phyloP scores from a whole-genome alignment of 805 yeast species.

The Candida hispaniensis region DNA sequence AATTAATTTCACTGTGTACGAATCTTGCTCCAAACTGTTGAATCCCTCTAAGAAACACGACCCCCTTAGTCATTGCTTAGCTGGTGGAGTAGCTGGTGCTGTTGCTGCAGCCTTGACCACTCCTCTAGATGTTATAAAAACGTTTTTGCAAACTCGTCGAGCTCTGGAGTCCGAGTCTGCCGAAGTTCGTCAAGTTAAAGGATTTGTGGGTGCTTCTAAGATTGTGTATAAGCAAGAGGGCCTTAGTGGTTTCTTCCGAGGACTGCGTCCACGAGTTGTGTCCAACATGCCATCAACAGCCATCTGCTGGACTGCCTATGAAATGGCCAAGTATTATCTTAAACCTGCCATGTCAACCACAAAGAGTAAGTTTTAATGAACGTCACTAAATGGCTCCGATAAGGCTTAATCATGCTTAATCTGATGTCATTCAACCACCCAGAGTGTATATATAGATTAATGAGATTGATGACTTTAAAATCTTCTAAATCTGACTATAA shows the following conservation, averaged over 20 bases:
- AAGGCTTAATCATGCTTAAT: no score
- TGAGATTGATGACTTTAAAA: no score
- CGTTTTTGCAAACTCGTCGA: constrained; percentile 69
- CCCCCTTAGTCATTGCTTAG: constrained; percentile 81
- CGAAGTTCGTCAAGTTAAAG: constrained; percentile 44
- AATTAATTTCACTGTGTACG: constrained; percentile 85
- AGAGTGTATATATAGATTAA: no score
- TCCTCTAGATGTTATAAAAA: constrained; percentile 89
- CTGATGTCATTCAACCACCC: no score
- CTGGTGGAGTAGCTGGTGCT: constrained; percentile 94
- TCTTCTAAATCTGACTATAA: constrained; percentile 14
- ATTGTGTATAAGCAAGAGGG: constrained; percentile 43
- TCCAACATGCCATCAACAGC: constrained; percentile 95
- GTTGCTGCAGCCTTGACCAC: constrained; percentile 90
- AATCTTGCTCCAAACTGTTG: constrained; percentile 61
- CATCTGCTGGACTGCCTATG: constrained; percentile 95
- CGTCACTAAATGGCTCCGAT: no score
- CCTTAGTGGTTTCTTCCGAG: constrained; percentile 61
- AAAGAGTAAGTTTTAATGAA: constrained; percentile 6
- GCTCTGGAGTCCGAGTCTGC: constrained; percentile 18
- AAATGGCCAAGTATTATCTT: constrained; percentile 78
- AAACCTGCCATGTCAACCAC: constrained; percentile 12
- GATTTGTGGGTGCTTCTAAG: constrained; percentile 59
- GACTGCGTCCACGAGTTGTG: constrained; percentile 81
- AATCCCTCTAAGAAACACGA: constrained; percentile 71